These are phyloP conservation scores for Phytopythium vexans DNA, from an alignment of 352 stramenopile genomes.

Conservation along the genomic window DNA sequence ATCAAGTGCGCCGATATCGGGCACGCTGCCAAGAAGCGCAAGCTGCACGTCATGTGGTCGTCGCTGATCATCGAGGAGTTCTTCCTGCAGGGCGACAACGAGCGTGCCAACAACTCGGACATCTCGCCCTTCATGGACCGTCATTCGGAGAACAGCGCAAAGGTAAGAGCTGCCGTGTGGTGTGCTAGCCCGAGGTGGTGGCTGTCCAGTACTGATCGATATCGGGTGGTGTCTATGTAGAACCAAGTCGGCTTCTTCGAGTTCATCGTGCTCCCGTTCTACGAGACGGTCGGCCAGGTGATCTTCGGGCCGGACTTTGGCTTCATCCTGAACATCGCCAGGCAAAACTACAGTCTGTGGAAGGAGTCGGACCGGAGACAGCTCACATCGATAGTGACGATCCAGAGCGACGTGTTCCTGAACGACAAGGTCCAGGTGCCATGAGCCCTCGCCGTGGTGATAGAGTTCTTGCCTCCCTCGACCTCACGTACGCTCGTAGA, in stretches of 20 bases:
- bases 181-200: too few relatives aligned
- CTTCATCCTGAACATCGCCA: constrained; percentile 71
- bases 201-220: constrained; percentile 1
- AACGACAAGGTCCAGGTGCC: constrained; percentile 62
- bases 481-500: too few relatives aligned
- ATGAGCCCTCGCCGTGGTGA: constrained; percentile 1
- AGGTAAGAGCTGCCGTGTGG: constrained; percentile 28
- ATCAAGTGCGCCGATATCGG: constrained; percentile 93
- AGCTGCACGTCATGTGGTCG: constrained; percentile 89
- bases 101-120: constrained; percentile 83
- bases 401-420: constrained; percentile 78
- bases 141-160: constrained; percentile 82
- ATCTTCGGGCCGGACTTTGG: constrained; percentile 73
- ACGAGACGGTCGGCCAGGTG: constrained; percentile 73
- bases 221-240: constrained; percentile 15
- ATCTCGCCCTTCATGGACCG: constrained; percentile 93
- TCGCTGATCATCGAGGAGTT: constrained; percentile 94
- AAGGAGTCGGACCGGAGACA: constrained; percentile 77
- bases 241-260: constrained; percentile 88
- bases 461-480: too few relatives aligned
- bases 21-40: constrained; percentile 85
- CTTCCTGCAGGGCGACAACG: constrained; percentile 93
- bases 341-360: constrained; percentile 84
- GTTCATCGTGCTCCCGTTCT: constrained; percentile 82
- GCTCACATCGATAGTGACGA: constrained; percentile 78